phyloP scores from a whole-genome alignment of 139 green algal species.

The Chlorella sp. region DNA sequence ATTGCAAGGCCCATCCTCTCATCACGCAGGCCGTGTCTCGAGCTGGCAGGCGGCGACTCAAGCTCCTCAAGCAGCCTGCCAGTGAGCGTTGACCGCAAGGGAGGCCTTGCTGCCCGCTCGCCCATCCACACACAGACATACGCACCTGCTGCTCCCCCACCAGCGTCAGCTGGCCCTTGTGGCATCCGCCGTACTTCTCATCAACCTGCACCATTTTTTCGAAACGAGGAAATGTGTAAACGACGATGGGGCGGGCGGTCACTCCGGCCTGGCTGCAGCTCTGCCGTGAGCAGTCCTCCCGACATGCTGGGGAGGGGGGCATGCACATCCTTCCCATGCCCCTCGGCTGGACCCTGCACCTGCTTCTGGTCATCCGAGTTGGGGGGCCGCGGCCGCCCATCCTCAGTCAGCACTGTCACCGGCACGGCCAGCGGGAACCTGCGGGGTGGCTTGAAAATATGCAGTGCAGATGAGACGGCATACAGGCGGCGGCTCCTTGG shows the following conservation, averaged over 20 bases:
- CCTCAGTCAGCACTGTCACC: slow-evolving; percentile 29
- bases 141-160: slow-evolving; percentile 63
- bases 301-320: too few relatives aligned
- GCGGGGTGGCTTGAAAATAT: too few relatives aligned
- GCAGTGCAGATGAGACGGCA: too few relatives aligned
- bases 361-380: slow-evolving; percentile 57
- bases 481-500: background rate
- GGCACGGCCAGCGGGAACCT: slow-evolving; percentile 18
- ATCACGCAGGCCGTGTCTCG: too few relatives aligned
- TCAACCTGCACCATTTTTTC: slow-evolving; percentile 45
- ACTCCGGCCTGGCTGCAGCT: too few relatives aligned
- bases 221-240: background rate
- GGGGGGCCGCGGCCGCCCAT: slow-evolving; percentile 34
- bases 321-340: background rate
- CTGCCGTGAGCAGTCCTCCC: too few relatives aligned
- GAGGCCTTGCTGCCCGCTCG: too few relatives aligned
- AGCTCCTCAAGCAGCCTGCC: too few relatives aligned
- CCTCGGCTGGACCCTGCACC: slow-evolving; percentile 22
- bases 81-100: too few relatives aligned
- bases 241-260: background rate
- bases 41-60: too few relatives aligned
- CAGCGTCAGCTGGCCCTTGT: slow-evolving; percentile 76
- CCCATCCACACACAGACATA: too few relatives aligned
- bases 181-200: slow-evolving; percentile 63
- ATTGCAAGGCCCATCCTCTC: too few relatives aligned